Evolutionary conservation across 1,139 yeast genomes (phyloP).

Genomic region (Scheffersomyces illinoinensis): DNA sequence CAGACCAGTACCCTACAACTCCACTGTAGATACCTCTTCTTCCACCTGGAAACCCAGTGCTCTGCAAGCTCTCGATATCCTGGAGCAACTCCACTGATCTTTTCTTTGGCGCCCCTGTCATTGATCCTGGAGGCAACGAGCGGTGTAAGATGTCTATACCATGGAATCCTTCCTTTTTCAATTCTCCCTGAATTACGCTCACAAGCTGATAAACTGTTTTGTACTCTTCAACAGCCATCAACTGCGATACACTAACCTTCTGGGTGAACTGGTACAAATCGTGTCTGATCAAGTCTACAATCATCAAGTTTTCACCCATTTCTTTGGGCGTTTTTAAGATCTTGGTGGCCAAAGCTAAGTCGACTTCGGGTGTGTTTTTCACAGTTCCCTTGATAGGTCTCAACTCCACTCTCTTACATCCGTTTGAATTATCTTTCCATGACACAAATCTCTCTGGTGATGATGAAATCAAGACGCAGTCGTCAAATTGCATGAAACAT

Average conservation of each 20-base stretch:
- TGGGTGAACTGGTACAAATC: constrained; percentile 76
- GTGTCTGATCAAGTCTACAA: constrained; percentile 92
- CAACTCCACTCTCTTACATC: constrained; percentile 60
- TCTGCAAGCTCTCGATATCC: constrained; percentile 41
- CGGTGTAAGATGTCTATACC: constrained; percentile 80
- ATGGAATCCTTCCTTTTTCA: constrained; percentile 41
- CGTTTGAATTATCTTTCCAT: constrained; percentile 53
- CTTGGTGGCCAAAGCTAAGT: constrained; percentile 58
- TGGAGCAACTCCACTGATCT: constrained; percentile 85
- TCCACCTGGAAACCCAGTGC: constrained; percentile 42
- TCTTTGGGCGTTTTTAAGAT: constrained; percentile 86
- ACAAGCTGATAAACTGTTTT: constrained; percentile 89
- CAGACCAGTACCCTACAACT: constrained; percentile 93
- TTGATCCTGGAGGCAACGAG: constrained; percentile 95
- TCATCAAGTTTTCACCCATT: constrained; percentile 94
- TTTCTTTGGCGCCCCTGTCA: constrained; percentile 99
- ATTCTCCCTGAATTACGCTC: constrained; percentile 76
- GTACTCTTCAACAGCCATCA: constrained; percentile 93
- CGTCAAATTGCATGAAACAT: constrained; percentile 75
- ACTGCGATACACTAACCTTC: constrained; percentile 67
- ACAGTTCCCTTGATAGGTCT: constrained; percentile 98
- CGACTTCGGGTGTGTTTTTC: constrained; percentile 54
- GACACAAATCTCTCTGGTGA: constrained; percentile 92
- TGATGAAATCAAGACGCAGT: constrained; percentile 72
- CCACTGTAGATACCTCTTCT: constrained; percentile 93